Conservation (phyloP, 345 rosid species). For the Populus simonii region DNA sequence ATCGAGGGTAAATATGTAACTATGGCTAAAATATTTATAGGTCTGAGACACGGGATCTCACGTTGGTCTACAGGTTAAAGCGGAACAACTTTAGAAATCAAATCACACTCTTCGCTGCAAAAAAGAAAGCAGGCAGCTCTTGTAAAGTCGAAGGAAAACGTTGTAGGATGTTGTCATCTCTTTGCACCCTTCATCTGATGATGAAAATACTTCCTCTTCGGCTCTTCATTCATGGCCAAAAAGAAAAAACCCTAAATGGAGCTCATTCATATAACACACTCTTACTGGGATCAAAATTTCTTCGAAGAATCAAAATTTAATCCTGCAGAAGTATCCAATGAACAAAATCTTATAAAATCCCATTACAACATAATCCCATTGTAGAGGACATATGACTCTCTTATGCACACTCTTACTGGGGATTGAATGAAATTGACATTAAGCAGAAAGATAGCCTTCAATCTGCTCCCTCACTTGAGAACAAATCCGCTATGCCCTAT, state of each 20-base stretch:
- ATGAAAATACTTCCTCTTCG: too few relatives aligned
- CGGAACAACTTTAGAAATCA: background rate
- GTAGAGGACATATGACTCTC: background rate
- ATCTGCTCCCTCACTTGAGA: background rate
- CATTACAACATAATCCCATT: background rate
- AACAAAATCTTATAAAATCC: background rate
- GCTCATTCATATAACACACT: too few relatives aligned
- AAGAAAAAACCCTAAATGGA: too few relatives aligned
- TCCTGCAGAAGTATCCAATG: background rate
- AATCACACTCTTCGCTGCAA: background rate
- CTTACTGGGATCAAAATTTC: background rate
- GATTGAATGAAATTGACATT: conserved; percentile 11
- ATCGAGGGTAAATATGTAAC: background rate
- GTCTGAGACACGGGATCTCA: background rate
- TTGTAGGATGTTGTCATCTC: too few relatives aligned
- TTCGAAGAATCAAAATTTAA: background rate
- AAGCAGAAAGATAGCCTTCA: background rate
- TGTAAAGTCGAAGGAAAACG: too few relatives aligned
- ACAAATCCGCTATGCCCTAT: background rate
- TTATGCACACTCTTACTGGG: background rate
- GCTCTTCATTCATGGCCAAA: too few relatives aligned
- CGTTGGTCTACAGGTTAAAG: conserved; percentile 3
- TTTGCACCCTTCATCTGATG: too few relatives aligned
- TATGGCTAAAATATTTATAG: background rate
- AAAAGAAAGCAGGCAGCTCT: too few relatives aligned